phyloP scores from a whole-genome alignment of 2,329 filamentous ascomycete species.

The Colletotrichum godetiae region DNA sequence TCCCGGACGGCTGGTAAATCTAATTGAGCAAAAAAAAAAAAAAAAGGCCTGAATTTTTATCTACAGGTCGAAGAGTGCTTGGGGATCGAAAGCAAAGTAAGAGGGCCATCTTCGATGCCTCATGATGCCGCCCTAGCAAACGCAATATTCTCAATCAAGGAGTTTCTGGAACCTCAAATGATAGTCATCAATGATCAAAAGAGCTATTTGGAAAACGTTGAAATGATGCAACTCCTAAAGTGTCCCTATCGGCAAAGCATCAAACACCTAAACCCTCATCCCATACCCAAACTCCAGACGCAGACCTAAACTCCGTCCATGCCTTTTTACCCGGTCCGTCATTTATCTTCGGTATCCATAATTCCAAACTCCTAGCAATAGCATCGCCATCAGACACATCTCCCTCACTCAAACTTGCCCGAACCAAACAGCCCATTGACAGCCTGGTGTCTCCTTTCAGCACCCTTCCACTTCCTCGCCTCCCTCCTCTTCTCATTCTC shows the following conservation, averaged over 20 bases:
- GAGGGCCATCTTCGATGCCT: background rate
- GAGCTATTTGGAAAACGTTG: background rate
- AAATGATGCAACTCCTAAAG: background rate
- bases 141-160: background rate
- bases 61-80: too few species aligned
- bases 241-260: background rate
- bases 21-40: too few species aligned
- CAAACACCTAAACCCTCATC: background rate
- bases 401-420: slow-evolving; percentile 62
- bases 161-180: background rate
- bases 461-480: slow-evolving; percentile 67
- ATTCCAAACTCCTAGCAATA: background rate
- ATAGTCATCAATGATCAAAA: background rate
- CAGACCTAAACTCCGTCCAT: background rate
- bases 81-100: background rate
- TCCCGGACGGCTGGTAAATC: too few species aligned
- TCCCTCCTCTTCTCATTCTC: slow-evolving; percentile 69
- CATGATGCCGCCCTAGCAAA: background rate
- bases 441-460: slow-evolving; percentile 64
- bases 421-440: slow-evolving; percentile 69
- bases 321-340: background rate
- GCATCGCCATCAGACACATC: background rate
- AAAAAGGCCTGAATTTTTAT: too few species aligned
- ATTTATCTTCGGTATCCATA: background rate
- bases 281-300: background rate